phyloP scores from a whole-genome alignment of 2,329 filamentous ascomycete species.

The Stagonosporopsis cucurbitacearum region DNA sequence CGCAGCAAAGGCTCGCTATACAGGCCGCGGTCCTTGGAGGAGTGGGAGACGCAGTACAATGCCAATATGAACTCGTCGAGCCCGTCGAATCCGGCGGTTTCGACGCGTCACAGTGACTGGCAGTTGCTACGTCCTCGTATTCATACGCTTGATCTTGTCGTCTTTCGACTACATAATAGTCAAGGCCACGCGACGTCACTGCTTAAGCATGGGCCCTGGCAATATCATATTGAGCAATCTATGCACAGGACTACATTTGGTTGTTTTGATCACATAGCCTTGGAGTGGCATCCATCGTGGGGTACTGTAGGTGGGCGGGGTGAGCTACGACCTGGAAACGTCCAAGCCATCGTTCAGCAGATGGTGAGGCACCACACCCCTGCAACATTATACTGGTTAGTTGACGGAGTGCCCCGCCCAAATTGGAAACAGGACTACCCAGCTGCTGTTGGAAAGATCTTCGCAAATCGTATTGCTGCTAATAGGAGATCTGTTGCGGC shows the following conservation, averaged over 20 bases:
- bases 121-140: background rate
- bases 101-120: background rate
- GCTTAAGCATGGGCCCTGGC: background rate
- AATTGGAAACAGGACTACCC: background rate
- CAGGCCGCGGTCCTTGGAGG: background rate
- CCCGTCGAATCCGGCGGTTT: too few species aligned
- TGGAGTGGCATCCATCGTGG: constrained; percentile 1
- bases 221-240: background rate
- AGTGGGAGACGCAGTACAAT: background rate
- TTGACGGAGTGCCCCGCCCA: background rate
- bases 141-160: background rate
- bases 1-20: background rate
- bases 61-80: too few species aligned
- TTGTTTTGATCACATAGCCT: background rate
- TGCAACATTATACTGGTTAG: background rate
- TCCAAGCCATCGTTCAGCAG: background rate
- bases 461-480: background rate
- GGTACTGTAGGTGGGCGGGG: background rate
- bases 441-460: background rate
- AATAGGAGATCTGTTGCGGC: background rate
- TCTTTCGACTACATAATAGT: background rate
- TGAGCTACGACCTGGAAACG: background rate
- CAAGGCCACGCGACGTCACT: background rate
- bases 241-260: background rate
- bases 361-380: background rate